These are phyloP conservation scores for Trametes coccinea DNA, from an alignment of 768 basidiomycete species.

Conservation along the genomic window DNA sequence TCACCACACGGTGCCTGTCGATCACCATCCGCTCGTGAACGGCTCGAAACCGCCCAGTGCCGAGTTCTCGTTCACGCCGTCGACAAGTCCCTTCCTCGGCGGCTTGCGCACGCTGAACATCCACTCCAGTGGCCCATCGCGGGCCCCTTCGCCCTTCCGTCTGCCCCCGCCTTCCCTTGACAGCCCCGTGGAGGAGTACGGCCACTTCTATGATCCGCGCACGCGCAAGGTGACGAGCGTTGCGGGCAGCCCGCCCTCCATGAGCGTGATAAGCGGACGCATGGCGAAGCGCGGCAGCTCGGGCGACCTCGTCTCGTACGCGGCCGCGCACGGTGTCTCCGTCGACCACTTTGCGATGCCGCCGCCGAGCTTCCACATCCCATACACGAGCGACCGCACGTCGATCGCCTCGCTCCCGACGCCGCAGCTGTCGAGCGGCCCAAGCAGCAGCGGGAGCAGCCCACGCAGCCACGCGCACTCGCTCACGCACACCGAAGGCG, in stretches of 20 bases:
- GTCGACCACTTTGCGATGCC: slow-evolving; percentile 27
- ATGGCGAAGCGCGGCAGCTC: slow-evolving; percentile 32
- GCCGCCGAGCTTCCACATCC: slow-evolving; percentile 24
- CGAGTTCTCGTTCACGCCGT: slow-evolving; percentile 58
- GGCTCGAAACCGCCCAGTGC: slow-evolving; percentile 36
- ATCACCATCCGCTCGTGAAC: slow-evolving; percentile 32
- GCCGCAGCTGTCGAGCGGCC: slow-evolving; percentile 64
- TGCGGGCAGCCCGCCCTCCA: slow-evolving; percentile 40
- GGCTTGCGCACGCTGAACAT: slow-evolving; percentile 75
- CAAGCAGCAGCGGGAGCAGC: slow-evolving; percentile 64
- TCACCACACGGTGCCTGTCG: slow-evolving; percentile 27
- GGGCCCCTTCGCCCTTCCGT: slow-evolving; percentile 70
- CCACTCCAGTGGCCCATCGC: slow-evolving; percentile 66
- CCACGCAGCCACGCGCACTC: slow-evolving; percentile 54
- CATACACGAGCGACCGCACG: slow-evolving; percentile 30
- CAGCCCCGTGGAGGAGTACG: slow-evolving; percentile 32
- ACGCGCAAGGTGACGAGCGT: slow-evolving; percentile 32
- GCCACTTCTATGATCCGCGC: slow-evolving; percentile 22
- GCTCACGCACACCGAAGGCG: slow-evolving; percentile 31
- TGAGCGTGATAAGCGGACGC: slow-evolving; percentile 23
- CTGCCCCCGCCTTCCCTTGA: slow-evolving; percentile 52
- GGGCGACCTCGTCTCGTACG: slow-evolving; percentile 32
- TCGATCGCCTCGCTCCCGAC: slow-evolving; percentile 43
- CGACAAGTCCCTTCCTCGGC: slow-evolving; percentile 79
- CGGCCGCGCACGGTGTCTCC: slow-evolving; percentile 31